Conservation (phyloP, 352 stramenopile genomes). For the Phytophthora hibernalis region DNA sequence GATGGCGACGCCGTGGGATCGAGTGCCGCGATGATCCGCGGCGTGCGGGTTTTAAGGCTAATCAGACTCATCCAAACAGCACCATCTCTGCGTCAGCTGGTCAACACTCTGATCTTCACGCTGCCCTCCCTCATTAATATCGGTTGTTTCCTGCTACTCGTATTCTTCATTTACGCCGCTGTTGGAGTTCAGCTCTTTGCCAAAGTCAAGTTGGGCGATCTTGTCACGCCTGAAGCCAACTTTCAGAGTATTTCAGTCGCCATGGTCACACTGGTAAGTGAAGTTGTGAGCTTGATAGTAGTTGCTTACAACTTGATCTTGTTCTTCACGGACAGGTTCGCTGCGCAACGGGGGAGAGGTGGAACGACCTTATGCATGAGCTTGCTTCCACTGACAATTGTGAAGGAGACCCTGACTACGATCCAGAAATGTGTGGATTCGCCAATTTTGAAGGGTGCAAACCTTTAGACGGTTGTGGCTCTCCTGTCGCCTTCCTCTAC, state of each 20-base stretch:
- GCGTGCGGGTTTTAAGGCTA: constrained; percentile 81
- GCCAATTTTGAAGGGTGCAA: constrained; percentile 41
- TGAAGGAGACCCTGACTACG: constrained; percentile 36
- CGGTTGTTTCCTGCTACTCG: constrained; percentile 73
- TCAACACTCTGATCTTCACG: constrained; percentile 84
- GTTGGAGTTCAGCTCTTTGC: constrained; percentile 89
- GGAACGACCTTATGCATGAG: constrained; percentile 89
- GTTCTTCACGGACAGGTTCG: constrained; percentile 52
- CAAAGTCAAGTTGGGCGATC: constrained; percentile 60
- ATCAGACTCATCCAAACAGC: constrained; percentile 76
- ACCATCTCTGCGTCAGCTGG: constrained; percentile 73
- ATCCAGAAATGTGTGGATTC: constrained; percentile 59
- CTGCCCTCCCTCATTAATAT: constrained; percentile 85
- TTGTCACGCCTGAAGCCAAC: constrained; percentile 79
- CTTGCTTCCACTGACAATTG: constrained; percentile 46
- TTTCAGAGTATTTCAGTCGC: constrained; percentile 81
- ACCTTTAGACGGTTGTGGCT: constrained; percentile 65
- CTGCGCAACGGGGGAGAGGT: constrained; percentile 89
- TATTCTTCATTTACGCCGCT: constrained; percentile 91
- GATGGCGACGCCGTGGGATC: constrained; percentile 38
- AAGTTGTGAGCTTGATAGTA: not conserved
- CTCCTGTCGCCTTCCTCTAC: constrained; percentile 54
- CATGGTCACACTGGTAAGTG: constrained; percentile 75
- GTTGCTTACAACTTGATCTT: not conserved
- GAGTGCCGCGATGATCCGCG: constrained; percentile 71